A percentile compares a stretch with the other conserved stretches of the same genome.
These are phyloP conservation scores for Clathrus columnatus DNA, from an alignment of 768 basidiomycete species.

Conservation along the genomic window DNA sequence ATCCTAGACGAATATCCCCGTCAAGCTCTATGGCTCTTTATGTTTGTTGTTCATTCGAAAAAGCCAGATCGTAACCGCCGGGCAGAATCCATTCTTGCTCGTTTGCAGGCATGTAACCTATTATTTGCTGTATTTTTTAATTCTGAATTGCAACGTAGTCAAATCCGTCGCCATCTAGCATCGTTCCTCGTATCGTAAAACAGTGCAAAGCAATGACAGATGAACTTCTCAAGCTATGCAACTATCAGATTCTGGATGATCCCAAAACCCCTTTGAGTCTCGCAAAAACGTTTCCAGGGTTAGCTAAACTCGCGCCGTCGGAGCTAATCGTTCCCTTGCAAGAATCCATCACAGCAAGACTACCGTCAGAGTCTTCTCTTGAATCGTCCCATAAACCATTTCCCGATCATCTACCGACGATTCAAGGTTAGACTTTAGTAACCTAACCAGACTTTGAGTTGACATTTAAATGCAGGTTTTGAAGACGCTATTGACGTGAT, in stretches of 20 bases:
- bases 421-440: constrained; percentile 44
- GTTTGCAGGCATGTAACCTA: constrained; percentile 41
- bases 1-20: constrained; percentile 82
- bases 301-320: constrained; percentile 51
- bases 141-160: not conserved
- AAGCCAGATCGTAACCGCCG: constrained; percentile 49
- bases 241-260: constrained; percentile 38
- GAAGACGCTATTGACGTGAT: constrained; percentile 82
- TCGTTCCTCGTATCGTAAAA: constrained; percentile 41
- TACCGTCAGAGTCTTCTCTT: constrained; percentile 66
- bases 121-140: not conserved
- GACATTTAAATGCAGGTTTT: constrained; percentile 43
- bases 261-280: constrained; percentile 32
- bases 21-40: constrained; percentile 90
- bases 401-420: constrained; percentile 64
- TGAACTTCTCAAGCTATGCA: constrained; percentile 60
- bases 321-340: constrained; percentile 84
- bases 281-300: constrained; percentile 44
- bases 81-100: constrained; percentile 49
- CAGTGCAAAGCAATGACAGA: constrained; percentile 56
- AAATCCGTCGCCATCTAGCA: constrained; percentile 22
- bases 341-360: constrained; percentile 78
- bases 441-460: not conserved
- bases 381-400: constrained; percentile 72
- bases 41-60: constrained; percentile 79